These are phyloP conservation scores for Arthrobotrys megalospora DNA, from an alignment of 2,329 filamentous ascomycete genomes.

Conservation along the genomic window DNA sequence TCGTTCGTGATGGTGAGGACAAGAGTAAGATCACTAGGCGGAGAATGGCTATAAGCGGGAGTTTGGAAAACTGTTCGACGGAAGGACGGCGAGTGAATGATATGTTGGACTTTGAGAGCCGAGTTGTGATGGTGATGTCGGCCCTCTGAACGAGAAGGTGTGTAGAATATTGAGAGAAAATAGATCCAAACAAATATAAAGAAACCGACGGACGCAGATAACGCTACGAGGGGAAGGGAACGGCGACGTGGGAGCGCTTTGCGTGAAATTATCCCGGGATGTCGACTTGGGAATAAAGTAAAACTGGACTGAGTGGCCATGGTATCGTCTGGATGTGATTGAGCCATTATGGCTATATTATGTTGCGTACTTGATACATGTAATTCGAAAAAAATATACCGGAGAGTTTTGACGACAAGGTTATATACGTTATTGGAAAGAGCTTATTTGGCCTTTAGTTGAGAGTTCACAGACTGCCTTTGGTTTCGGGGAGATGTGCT, in stretches of 20 bases:
- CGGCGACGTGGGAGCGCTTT: not conserved
- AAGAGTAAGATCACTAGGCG: conserved; percentile 24
- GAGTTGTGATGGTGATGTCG: not conserved
- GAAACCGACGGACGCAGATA: not conserved
- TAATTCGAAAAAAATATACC: not conserved
- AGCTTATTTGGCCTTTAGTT: no score
- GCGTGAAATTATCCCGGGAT: not conserved
- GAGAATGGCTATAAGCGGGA: not conserved
- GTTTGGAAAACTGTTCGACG: conserved; percentile 17
- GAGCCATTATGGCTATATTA: not conserved
- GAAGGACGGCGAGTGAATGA: conserved; percentile 14
- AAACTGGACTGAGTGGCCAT: not conserved
- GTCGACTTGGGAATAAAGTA: not conserved
- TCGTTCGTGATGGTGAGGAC: conserved; percentile 41
- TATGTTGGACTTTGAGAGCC: conserved; percentile 6
- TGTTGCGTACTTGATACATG: not conserved
- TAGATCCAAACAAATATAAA: conserved; percentile 7
- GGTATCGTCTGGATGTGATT: not conserved
- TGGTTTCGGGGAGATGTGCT: not conserved
- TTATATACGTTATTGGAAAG: not conserved
- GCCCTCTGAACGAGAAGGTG: not conserved
- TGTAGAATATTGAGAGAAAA: not conserved
- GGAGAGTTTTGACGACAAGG: not conserved
- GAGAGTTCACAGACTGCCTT: not conserved
- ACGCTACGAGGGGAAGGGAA: not conserved